Base-by-base conservation (phyloP, 2,329 filamentous ascomycete genomes). In the Thyridium curvatum region DNA sequence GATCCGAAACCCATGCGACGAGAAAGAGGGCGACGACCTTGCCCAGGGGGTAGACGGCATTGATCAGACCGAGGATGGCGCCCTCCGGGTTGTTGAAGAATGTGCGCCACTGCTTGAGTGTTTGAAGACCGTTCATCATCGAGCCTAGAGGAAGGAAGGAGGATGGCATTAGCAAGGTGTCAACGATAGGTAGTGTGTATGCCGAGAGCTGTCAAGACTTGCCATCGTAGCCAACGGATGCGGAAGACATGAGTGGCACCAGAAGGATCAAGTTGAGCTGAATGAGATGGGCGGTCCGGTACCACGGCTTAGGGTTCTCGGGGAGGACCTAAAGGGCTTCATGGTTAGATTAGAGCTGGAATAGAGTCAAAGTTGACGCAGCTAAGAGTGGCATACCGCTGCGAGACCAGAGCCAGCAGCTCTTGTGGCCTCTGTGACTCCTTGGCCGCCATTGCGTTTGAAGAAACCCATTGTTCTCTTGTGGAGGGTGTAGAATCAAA, bases 181-280 rank as follows among this genome's bases (percentile, higher is more conserved):
- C 12, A 44, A 59, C 21, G 21, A n/a, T n/a, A n/a, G n/a, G n/a
- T n/a, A n/a, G n/a, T n/a, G n/a, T n/a, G n/a, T n/a, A n/a, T n/a
- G n/a, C n/a, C n/a, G n/a, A n/a, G n/a, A n/a, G n/a, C n/a, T n/a
- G n/a, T n/a, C n/a, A n/a, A n/a, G n/a, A n/a, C n/a, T n/a, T n/a
- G n/a, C 64, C 66, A 59, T 70, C 67, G 32, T 67, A 71, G 4
- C 68, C 68, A 29, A 59, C 59, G 2, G 62, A 60, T 1, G 61
- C 56, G 0, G 65, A 64, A 0, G 65, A 68, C 0, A 71, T 43
- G 3, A 69, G 50, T 1, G 67, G 66, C 2, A 71, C 47, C 4
- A 69, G 38, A 1, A 72, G 56, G 12, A 68, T 50, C 8, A 69
- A 46, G 39, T 71, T 71, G 8, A 72, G 57, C 26, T 58, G 49